Base-by-base conservation (phyloP, 2,329 filamentous ascomycete genomes). In the Fusarium nematophilum region DNA sequence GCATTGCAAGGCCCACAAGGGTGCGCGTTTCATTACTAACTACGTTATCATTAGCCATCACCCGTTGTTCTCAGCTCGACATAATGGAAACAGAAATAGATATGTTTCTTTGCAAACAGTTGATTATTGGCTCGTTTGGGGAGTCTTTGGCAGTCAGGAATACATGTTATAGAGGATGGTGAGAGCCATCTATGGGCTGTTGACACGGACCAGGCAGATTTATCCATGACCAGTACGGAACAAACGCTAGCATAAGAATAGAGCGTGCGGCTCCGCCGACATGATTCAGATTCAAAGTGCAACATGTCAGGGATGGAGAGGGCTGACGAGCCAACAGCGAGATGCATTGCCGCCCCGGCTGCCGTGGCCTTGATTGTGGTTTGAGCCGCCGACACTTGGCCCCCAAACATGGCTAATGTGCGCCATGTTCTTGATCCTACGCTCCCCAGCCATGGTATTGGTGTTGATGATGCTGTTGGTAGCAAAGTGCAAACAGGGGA, bases 101-200 rank as follows among this genome's bases (percentile, higher is more conserved):
- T 14, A 11, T 46, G 33, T 15, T 38, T 9, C 14, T 30, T 23
- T 13, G 33, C n/a, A 31, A 33, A 27, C n/a, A 40, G 34, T 40
- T 15, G 29, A 25, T n/a, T 39, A 37, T 53, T 23, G 34, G 27
- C 15, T 56, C 29, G 21, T 21, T 42, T 34, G n/a, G 30, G 30
- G 36, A 37, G 17, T 15, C 10, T 6, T 8, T 15, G 26, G 37
- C 18, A 34, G 26, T 42, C 25, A 42, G 25, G 36, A 31, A 48
- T 30, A 37, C 17, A 18, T 48, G 15, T 37, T 27, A 40, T 38
- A 9, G 15, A 17, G 23, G 36, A 46, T 34, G 29, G 37, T 37
- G 29, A 53, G n/a, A 39, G 33, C 33, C 34, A 48, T 38, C 17
- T 39, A 25, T 21, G 9, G 14, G 37, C 37, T 26, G 37, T 30